Conservation (phyloP, 306 rosid genomes). For the Gastrolobium villosum region DNA sequence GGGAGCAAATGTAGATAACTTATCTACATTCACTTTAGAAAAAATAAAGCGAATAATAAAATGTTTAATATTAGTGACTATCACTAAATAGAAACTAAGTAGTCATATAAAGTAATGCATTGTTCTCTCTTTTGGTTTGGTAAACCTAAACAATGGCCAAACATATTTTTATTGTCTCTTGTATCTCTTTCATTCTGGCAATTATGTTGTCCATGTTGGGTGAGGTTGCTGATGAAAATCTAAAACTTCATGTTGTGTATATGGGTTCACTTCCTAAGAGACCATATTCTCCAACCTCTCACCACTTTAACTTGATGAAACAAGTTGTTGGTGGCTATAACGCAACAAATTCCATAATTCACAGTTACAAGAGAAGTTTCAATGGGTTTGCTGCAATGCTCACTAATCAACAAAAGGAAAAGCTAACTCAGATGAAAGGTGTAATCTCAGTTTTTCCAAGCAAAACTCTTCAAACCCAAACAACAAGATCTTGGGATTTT, state of each 20-base stretch:
- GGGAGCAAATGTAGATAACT: no score
- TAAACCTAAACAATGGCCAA: background rate
- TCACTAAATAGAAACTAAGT: no score
- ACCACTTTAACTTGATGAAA: constrained; percentile 36
- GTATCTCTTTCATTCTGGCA: background rate
- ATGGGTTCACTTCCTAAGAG: constrained; percentile 39
- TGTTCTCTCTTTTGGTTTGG: background rate
- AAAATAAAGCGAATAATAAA: no score
- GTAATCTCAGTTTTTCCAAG: constrained; percentile 48
- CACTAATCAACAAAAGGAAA: constrained; percentile 11
- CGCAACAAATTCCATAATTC: background rate
- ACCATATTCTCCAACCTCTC: constrained; percentile 23
- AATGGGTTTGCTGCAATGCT: constrained; percentile 47
- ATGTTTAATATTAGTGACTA: no score
- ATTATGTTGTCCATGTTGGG: background rate
- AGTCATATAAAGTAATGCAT: background rate
- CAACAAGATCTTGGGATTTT: constrained; percentile 51
- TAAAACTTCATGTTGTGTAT: constrained; percentile 20
- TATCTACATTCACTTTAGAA: no score
- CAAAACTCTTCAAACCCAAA: background rate
- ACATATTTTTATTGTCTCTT: background rate
- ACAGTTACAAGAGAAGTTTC: constrained; percentile 46
- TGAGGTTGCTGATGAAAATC: background rate
- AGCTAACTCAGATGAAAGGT: constrained; percentile 9
- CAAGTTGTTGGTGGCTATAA: background rate